Evolutionary conservation across 768 basidiomycete genomes (phyloP).

Genomic region (Chalciporus pseudorubinellus): DNA sequence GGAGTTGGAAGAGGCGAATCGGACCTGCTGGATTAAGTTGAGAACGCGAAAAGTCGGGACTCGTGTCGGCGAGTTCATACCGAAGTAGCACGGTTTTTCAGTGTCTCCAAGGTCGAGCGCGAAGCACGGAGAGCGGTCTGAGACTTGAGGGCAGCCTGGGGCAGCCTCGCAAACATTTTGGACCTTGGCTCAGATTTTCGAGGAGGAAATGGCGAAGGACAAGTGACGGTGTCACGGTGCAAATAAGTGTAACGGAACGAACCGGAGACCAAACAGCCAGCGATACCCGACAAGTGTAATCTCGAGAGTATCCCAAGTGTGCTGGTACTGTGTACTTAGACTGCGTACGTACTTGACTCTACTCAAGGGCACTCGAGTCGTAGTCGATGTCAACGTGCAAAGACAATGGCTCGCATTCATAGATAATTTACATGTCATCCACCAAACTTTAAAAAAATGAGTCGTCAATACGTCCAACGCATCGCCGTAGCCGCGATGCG

Average conservation of each 20-base stretch:
- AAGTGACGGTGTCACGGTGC: conserved; percentile 40
- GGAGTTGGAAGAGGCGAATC: conserved; percentile 68
- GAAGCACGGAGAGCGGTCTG: conserved; percentile 46
- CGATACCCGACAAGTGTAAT: too few relatives aligned
- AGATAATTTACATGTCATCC: conserved; percentile 31
- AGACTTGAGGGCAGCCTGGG: conserved; percentile 67
- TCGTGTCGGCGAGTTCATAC: conserved; percentile 37
- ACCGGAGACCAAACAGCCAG: conserved; percentile 40
- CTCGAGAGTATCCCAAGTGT: too few relatives aligned
- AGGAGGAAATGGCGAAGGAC: conserved; percentile 37
- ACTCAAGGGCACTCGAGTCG: too few relatives aligned
- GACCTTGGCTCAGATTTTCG: conserved; percentile 38
- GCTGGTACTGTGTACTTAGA: too few relatives aligned
- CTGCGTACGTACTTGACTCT: too few relatives aligned
- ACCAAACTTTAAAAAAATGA: conserved; percentile 4
- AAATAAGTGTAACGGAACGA: conserved; percentile 44
- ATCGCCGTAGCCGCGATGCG: not conserved
- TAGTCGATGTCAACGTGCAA: not conserved
- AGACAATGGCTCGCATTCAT: conserved; percentile 12
- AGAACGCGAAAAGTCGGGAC: conserved; percentile 11
- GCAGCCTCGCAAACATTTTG: conserved; percentile 85
- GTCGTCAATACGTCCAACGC: not conserved
- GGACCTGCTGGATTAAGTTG: conserved; percentile 45
- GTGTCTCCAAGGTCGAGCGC: conserved; percentile 41
- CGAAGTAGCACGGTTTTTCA: conserved; percentile 46